Conservation (phyloP, 805 yeast genomes). For the Wickerhamiella alocasiicola region DNA sequence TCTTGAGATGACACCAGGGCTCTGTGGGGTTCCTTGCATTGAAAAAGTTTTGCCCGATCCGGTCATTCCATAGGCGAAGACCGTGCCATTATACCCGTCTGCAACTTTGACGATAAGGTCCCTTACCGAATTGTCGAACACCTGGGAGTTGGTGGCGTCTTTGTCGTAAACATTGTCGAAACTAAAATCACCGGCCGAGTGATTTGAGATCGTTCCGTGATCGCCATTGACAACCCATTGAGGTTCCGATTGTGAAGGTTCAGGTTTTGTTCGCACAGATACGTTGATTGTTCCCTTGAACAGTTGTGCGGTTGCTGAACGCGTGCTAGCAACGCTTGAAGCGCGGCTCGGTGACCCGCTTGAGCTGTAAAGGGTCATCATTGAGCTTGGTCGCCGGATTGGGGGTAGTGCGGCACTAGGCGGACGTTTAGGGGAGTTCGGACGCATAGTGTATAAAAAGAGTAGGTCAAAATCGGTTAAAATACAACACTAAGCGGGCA, state of each 20-base stretch:
- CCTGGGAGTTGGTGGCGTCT: slow-evolving; percentile 39
- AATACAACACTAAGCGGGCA: too few species aligned
- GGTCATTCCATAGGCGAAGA: slow-evolving; percentile 91
- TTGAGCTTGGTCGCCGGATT: slow-evolving; percentile 19
- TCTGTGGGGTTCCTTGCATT: slow-evolving; percentile 55
- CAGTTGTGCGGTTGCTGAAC: background rate
- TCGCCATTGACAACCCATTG: slow-evolving; percentile 12
- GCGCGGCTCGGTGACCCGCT: slow-evolving; percentile 4
- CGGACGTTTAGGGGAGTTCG: slow-evolving; percentile 5
- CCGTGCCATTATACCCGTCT: slow-evolving; percentile 75
- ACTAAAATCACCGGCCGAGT: slow-evolving; percentile 44
- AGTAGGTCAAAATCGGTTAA: too few species aligned
- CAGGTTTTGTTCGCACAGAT: slow-evolving; percentile 66
- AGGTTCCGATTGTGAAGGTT: slow-evolving; percentile 5
- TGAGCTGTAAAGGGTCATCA: slow-evolving; percentile 14
- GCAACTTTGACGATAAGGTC: slow-evolving; percentile 42
- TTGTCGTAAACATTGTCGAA: slow-evolving; percentile 74
- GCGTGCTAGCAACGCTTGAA: slow-evolving; percentile 5
- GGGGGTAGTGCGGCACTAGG: slow-evolving; percentile 5
- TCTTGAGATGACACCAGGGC: slow-evolving; percentile 58
- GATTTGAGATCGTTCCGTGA: slow-evolving; percentile 13
- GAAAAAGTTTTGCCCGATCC: slow-evolving; percentile 86
- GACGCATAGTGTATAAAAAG: too few species aligned
- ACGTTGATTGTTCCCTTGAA: slow-evolving; percentile 67
- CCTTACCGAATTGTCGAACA: slow-evolving; percentile 46